Evolutionary conservation across 2,329 filamentous ascomycete species (phyloP), one percentile per base, ranked within the genome.

Genomic region (Diaporthe sp.): DNA sequence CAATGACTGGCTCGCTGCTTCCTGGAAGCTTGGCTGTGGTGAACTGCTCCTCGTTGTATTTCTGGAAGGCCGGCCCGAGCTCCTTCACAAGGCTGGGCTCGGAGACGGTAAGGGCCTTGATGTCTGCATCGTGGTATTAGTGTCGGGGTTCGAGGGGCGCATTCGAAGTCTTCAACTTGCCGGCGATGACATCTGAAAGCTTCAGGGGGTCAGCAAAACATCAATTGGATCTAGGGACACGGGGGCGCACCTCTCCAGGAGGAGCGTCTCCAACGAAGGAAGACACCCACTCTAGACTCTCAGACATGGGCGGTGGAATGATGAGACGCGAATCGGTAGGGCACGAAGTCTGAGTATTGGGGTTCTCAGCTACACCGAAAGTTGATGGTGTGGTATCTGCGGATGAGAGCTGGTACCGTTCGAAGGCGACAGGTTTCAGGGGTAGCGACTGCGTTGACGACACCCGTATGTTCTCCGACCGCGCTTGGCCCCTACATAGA

Each of bases 11-110:
- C 84, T 95, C 92, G 84, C 92, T 96, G 82, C 94, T 92, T 42
- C 95, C 95, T 0, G 96, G 96, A 74, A 99, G 91, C 89, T 97
- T 98, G 77, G 95, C 93, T 22, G 95, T 95, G 67, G 92, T 87
- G 84, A 98, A 94, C 85, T 99, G 97, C 85, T 96, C 94, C 86
- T 99, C 96, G 81, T 98, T 98, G 90, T 99, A 98, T 85, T 94
- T 95, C 85, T 96, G 89, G 84, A 98, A 97, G 0, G 97, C 95
- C 0, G 95, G 94, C 9, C 89, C 90, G 72, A 98, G 93, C 78
- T 94, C 92, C 76, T 91, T 87, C 73, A 96, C 86, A 77, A 97
- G 87, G 73, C 89, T 87, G 51, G 92, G 90, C 57, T 92, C 91
- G 79, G 94, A 91, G 77, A 91, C 87, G 25, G 95, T 95, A 58